Evolutionary conservation across 2,329 filamentous ascomycete species (phyloP), one percentile per base, ranked within the genome.

Genomic region (Huntiella moniliformis): DNA sequence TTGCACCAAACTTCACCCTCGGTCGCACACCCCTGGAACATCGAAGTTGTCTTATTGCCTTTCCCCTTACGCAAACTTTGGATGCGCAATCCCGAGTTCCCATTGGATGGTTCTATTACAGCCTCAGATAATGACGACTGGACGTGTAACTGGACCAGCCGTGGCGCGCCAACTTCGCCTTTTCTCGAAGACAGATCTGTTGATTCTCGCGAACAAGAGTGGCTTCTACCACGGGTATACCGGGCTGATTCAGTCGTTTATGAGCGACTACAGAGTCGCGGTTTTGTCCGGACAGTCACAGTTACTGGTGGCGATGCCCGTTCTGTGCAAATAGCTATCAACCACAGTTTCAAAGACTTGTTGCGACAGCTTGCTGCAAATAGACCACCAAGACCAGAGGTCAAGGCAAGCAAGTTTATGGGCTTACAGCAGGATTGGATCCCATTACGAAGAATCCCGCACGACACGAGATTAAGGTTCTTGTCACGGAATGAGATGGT

Each of bases 21-120:
- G 0, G 64, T 65, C 22, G 60, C 62, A 37, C 67, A 72, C 36
- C 79, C 81, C 0, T 86, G 81, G 79, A 73, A 81, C 52, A 63
- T 88, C 1, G 81, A 87, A 55, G 77, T 87, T 4, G 74, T 87
- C 1, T 74, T 86, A 48, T 58, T 87, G 5, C 82, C 82, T 1
- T 88, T 83, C 57, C 66, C 69, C 1, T 60, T 76, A 5, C 71
- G 67, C 52, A 67, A 65, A 16, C 54, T 77, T 4, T 77, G 73
- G 73, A 62, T 71, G 49, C 62, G 63, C 38, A 58, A 63, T 3
- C 56, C 63, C 50, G 64, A 72, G 2, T 73, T 75, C 56, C 64
- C 62, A 42, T 48, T 56, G 17, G 61, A 61, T 16, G 53, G 60
- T 4, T 53, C 54, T 7, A 48, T 50, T 1, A 31, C 31, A 7